Evolutionary conservation across 805 yeast genomes (phyloP).

Genomic region (Metschnikowia drakensbergensis): DNA sequence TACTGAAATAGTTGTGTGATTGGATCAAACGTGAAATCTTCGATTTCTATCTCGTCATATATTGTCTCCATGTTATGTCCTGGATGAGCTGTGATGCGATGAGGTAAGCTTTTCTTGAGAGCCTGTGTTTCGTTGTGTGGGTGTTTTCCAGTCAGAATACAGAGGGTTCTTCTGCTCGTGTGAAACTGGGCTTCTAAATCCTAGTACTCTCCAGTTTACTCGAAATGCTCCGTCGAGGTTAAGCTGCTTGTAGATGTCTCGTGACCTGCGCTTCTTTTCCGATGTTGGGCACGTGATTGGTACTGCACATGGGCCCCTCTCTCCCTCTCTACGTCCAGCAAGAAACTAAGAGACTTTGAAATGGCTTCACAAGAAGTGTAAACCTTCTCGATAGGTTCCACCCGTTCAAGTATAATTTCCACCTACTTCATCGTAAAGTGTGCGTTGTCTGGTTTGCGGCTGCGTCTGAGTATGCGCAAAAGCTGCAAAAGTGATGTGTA

Average conservation of each 20-base stretch:
- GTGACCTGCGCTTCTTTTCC: conserved; percentile 1
- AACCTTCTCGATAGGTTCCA: no score
- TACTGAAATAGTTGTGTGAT: conserved; percentile 78
- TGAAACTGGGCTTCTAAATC: background rate
- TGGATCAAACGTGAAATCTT: conserved; percentile 90
- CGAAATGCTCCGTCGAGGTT: background rate
- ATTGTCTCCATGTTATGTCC: conserved; percentile 47
- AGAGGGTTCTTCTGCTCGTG: no score
- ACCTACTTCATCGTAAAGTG: no score
- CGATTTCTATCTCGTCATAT: conserved; percentile 95
- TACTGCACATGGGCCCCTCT: background rate
- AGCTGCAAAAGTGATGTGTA: no score
- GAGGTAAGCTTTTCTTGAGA: background rate
- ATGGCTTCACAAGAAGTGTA: no score
- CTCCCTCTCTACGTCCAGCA: background rate
- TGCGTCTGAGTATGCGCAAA: no score
- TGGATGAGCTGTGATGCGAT: background rate
- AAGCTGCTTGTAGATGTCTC: background rate
- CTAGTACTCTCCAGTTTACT: no score
- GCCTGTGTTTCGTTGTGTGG: background rate
- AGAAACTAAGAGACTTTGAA: background rate
- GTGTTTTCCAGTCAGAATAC: background rate
- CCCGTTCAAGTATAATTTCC: no score
- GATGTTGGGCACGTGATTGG: background rate
- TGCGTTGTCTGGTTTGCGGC: no score